A percentile compares a stretch with the other conserved stretches of the same genome.
Evolutionary conservation across 108 stramenopile genomes (phyloP).

Genomic region (Cyclostephanos tholiformis): DNA sequence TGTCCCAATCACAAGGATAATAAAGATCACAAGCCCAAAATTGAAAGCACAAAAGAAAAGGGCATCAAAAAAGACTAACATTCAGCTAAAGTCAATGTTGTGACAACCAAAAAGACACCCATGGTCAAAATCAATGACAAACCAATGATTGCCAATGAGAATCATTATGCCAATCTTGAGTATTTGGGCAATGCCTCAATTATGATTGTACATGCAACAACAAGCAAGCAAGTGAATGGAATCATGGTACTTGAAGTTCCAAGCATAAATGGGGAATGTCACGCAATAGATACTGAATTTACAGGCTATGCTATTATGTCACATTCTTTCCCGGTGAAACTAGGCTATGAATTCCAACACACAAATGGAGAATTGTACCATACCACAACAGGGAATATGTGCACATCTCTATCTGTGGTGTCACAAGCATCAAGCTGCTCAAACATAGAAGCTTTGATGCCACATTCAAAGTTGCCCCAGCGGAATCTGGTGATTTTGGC

Average conservation of each 20-base stretch:
- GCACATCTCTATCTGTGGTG: neutral
- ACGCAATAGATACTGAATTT: neutral
- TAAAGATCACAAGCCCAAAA: too few species aligned
- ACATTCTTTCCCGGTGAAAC: neutral
- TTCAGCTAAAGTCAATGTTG: neutral
- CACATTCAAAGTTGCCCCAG: neutral
- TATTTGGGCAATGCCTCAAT: too few species aligned
- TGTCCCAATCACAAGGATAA: conserved; percentile 3
- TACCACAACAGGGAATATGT: neutral
- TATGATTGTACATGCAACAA: too few species aligned
- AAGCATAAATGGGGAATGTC: neutral
- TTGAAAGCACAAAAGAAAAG: neutral
- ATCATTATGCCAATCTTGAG: too few species aligned
- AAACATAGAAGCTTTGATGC: neutral
- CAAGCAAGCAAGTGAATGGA: neutral
- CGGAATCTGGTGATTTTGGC: neutral
- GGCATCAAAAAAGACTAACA: conserved; percentile 4
- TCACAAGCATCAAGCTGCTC: neutral
- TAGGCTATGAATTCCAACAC: neutral
- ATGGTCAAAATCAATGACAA: neutral
- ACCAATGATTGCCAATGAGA: too few species aligned
- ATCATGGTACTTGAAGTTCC: neutral
- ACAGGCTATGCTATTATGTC: neutral
- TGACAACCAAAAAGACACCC: neutral
- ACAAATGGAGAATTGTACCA: neutral